Base-by-base conservation (phyloP, 495 filamentous ascomycete species). In the Lepraria neglecta region DNA sequence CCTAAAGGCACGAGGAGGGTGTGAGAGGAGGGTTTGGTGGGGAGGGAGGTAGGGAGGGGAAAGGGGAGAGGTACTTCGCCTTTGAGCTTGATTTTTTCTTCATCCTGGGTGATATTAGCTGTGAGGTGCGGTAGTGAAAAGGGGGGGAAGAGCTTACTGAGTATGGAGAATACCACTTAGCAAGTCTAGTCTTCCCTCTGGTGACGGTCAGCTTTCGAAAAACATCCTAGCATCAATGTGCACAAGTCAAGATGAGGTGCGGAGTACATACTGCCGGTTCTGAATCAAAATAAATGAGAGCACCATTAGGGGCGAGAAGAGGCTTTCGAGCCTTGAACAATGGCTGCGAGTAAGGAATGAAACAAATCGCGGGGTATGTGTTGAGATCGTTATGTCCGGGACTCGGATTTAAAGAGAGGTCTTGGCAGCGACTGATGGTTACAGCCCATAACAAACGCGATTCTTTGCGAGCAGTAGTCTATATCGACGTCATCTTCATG, bases 161-260 rank as follows among this genome's bases (percentile, higher is more conserved):
- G 81, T 97, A 97, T 47, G 94, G 92, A 64, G 90, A 88, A 78
- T 98, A 98, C 92, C 92, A 98, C 78, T 98, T 98, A 58, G 94
- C 94, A 58, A 98, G 85, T 42, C 94, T 89, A 68, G 94, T 98
- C 78, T 98, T 98, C 75, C 94, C 94, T 83, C 94, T 97, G 74
- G 60, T 59, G 47, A 42, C 48, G 44, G 57, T 65, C 14, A 53
- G 54, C n/a, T 24, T 45, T 63, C 30, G 12, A 48, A 19, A 30
- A 46, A n/a, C 17, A 33, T 45, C 72, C 52, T 75, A 70, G 40
- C 50, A 47, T 3, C 24, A 11, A 11, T 44, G 28, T 44, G 40
- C 4, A 24, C 52, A 33, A 42, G 31, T 33, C 28, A 53, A 43
- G 21, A 46, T 38, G 47, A n/a, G 50, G n/a, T 45, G 17, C 10